phyloP scores from a whole-genome alignment of 371 early-diverging fungal genomes.

The Mucor sp. region DNA sequence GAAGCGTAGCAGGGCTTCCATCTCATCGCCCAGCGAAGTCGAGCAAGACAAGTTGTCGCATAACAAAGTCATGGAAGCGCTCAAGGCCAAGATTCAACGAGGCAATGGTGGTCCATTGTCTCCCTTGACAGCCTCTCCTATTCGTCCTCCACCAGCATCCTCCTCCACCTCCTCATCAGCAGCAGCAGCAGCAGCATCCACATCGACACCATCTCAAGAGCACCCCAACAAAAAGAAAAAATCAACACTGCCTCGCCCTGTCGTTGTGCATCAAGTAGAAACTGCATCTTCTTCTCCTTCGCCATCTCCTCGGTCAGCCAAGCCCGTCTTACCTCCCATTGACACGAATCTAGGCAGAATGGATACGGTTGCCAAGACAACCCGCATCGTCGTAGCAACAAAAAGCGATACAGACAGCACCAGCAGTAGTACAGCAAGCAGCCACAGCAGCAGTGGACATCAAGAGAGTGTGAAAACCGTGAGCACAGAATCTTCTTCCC shows the following conservation, averaged over 20 bases:
- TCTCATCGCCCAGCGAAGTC: constrained; percentile 4
- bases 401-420: constrained; percentile 1
- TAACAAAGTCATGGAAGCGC: constrained; percentile 41
- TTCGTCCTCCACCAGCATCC: background rate
- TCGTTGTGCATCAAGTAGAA: constrained; percentile 5
- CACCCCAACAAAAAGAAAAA: constrained; percentile 9
- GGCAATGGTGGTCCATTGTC: constrained; percentile 14
- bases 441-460: background rate
- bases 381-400: background rate
- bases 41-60: constrained; percentile 28
- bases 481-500: too few species aligned
- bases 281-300: constrained; percentile 18
- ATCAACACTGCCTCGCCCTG: constrained; percentile 15
- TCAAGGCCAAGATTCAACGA: constrained; percentile 40
- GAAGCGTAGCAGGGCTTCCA: constrained; percentile 17
- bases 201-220: background rate
- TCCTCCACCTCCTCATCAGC: background rate
- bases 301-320: constrained; percentile 38
- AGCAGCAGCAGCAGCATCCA: background rate
- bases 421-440: background rate
- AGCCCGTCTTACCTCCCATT: constrained; percentile 41
- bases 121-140: constrained; percentile 15
- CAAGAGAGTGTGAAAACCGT: background rate
- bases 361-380: background rate
- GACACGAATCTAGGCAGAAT: constrained; percentile 38